Base-by-base conservation (phyloP, 495 filamentous ascomycete species). In the Hypomontagnella monticulosa region DNA sequence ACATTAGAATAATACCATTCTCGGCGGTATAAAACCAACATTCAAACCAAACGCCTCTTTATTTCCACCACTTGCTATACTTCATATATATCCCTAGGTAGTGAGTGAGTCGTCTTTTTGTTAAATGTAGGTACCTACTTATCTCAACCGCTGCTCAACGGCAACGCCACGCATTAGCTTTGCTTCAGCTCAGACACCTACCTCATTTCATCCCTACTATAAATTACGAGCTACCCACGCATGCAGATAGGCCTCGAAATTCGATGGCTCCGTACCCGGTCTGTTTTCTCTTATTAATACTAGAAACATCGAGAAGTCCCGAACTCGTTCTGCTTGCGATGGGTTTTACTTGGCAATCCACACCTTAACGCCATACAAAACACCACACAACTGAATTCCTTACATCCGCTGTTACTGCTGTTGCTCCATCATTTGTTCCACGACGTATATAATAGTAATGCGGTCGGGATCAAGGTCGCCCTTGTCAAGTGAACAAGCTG, bases 121-220 rank as follows among this genome's bases (percentile, higher is more conserved):
- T n/a, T n/a, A n/a, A n/a, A 56, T 57, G 61, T 54, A 66, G 49
- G 30, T 52, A 42, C 54, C 41, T 53, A 16, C 49, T 44, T 2
- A 27, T 6, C 6, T 27, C 23, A 27, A 27, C 34, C 15, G 7
- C 57, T 43, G 12, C 37, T 56, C 37, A 54, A 60, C 51, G 32
- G 56, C 44, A 66, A n/a, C 52, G 52, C 57, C 57, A 47, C 46
- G 34, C 49, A 16, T 49, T 55, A 53, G 47, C 15, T 49, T 10
- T 32, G 14, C 15, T 49, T 30, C 41, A 63, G 40, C 19, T 8
- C 42, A 11, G 23, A 57, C 42, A 38, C 8, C 33, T 55, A 47
- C 18, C 5, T 32, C 19, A 47, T n/a, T 20, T n/a, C 12, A 6
- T 6, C 2, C 6, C 23, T 27, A 27, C 23, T 27, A 27, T 27